Percentiles rank a stretch among this genome's conserved stretches.
Conservation (phyloP, 2,329 filamentous ascomycete species). For the Ophiocordyceps unilateralis region DNA sequence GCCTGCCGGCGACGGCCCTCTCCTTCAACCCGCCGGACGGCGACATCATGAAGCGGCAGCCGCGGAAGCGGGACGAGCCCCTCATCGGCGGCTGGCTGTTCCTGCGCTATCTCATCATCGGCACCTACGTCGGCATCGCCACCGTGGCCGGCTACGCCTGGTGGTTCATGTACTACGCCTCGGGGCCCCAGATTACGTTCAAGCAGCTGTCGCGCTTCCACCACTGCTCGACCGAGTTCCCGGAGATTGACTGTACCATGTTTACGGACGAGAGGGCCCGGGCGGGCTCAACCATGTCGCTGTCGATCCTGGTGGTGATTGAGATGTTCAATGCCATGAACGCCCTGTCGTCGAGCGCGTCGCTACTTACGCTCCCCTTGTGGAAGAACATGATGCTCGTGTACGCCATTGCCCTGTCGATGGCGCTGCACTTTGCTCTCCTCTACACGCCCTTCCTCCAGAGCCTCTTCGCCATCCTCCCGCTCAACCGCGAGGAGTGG, state of each 20-base stretch:
- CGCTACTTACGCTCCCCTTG: constrained; percentile 78
- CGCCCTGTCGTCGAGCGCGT: constrained; percentile 87
- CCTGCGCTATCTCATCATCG: constrained; percentile 93
- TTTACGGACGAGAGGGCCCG: constrained; percentile 76
- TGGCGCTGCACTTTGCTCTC: constrained; percentile 87
- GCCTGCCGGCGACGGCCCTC: constrained; percentile 84
- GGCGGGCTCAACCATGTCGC: constrained; percentile 79
- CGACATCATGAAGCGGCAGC: constrained; percentile 89
- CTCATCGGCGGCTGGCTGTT: constrained; percentile 94
- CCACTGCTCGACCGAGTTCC: constrained; percentile 69
- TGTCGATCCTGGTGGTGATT: constrained; percentile 87
- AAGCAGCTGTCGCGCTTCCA: constrained; percentile 87
- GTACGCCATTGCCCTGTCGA: constrained; percentile 81
- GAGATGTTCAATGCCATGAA: constrained; percentile 99
- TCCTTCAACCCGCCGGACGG: constrained; percentile 98
- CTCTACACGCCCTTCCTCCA: constrained; percentile 86
- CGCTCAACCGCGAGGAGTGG: constrained; percentile 77
- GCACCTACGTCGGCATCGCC: constrained; percentile 82
- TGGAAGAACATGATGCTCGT: constrained; percentile 99
- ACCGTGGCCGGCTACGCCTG: constrained; percentile 97
- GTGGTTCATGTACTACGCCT: constrained; percentile 96
- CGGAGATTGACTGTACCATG: constrained; percentile 82
- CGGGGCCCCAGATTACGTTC: constrained; percentile 83
- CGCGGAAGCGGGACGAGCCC: constrained; percentile 79
- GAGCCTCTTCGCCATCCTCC: constrained; percentile 75